Conservation (phyloP, 1,139 yeast species). For the Lodderomyces elongisporus region DNA sequence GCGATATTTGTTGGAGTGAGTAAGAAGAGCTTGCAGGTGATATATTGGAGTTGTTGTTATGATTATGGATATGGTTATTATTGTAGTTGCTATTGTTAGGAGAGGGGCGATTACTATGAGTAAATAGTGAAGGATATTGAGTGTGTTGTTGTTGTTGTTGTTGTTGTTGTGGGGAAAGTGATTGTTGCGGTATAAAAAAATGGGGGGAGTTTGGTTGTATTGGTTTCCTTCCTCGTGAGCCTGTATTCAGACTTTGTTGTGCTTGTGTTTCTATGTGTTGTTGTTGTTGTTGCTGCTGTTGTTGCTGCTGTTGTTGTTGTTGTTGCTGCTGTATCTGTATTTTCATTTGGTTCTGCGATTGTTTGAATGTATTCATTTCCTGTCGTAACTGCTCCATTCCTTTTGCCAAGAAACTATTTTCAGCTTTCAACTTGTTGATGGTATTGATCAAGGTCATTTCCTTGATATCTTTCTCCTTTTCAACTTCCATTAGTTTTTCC, state of each 20-base stretch:
- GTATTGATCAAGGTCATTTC: slow-evolving; percentile 57
- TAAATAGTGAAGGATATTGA: too few species aligned
- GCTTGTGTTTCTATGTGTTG: slow-evolving; percentile 2
- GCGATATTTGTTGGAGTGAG: slow-evolving; percentile 46
- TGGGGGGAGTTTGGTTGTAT: background rate
- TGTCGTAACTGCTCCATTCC: slow-evolving; percentile 32
- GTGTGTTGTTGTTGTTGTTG: slow-evolving; percentile 1
- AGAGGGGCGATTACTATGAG: too few species aligned
- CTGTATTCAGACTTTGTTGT: background rate
- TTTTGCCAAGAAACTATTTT: slow-evolving; percentile 34
- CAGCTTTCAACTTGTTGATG: slow-evolving; percentile 37
- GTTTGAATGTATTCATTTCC: slow-evolving; percentile 19
- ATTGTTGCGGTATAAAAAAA: background rate
- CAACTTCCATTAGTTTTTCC: slow-evolving; percentile 51
- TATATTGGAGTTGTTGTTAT: slow-evolving; percentile 4
- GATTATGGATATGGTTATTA: background rate
- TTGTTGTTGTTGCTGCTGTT: slow-evolving; percentile 3
- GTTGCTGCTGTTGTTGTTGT: slow-evolving; percentile 6
- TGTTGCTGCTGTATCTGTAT: slow-evolving; percentile 7
- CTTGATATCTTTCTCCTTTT: slow-evolving; percentile 56
- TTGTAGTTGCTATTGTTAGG: too few species aligned
- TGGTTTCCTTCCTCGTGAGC: background rate
- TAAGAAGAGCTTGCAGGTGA: slow-evolving; percentile 33
- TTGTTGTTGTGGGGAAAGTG: slow-evolving; percentile 1
- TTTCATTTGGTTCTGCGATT: slow-evolving; percentile 7